Base-by-base conservation (phyloP, 2,329 filamentous ascomycete genomes). In the Pezicula carpinea region DNA sequence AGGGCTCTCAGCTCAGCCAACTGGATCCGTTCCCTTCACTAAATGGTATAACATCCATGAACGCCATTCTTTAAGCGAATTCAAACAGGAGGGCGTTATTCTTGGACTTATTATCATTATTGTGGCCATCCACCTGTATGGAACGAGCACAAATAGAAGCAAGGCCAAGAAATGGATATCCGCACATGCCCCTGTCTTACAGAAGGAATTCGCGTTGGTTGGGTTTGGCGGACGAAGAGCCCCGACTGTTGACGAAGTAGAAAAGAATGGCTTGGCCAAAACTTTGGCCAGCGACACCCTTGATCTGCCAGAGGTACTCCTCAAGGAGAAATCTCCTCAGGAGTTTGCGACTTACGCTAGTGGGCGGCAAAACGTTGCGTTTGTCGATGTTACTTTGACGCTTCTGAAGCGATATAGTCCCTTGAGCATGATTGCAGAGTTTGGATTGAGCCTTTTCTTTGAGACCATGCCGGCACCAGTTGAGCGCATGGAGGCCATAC, bases 41-140 rank as follows among this genome's bases (percentile, higher is more conserved):
- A 89, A 89, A 74, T 99, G 93, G 93, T 99, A 97, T 73, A 89
- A 90, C 47, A 75, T 97, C 52, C 93, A 95, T 78, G 91, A 97
- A 78, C 89, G 93, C 62, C 83, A 91, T 61, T 83, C 83, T 21
- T 72, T 85, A 50, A 77, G 76, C 62, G 93, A 99, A 67, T 99
- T 99, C 77, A 83, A 83, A 70, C 79, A 85, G 60, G 93, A 99
- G 72, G 85, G 87, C 50, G 72, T 90, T 65, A 87, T 99, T 60
- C 71, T 96, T 50, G 78, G 80, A 29, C 75, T 90, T 61, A 80
- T 96, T 58, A 63, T 83, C 45, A 55, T 95, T 44, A 79, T 96
- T 55, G 74, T 96, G 55, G 65, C 83, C 35, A 72, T 95, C 53
- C 91, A 97, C 66, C 69, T 95, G 62, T 81, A 89, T 71, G 93